Evolutionary conservation across 257 asterid species (phyloP), one percentile per base, ranked within the genome.

Genomic region (Orobanche coerulescens): DNA sequence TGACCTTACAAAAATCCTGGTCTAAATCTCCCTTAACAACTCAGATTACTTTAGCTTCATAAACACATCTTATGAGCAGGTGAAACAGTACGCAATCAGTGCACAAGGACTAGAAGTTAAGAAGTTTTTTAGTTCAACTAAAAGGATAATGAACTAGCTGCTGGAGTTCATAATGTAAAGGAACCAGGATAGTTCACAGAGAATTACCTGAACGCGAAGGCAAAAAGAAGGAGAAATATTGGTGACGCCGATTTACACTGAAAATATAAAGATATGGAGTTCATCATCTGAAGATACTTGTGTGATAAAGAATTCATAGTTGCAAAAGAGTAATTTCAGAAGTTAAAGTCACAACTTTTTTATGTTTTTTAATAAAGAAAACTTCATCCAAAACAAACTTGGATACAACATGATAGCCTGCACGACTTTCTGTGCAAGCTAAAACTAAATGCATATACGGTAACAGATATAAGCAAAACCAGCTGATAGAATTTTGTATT

Each of bases 221-320:
- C 99, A 57, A 93, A 93, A 31, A 90, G 71, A 42, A 93, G 99
- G 73, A 93, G 96, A 81, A 93, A 93, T 79, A 93, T 90, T 33
- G 99, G 99, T 58, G 97, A 73, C 9, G 97, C 97, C n/a, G 99
- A 90, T 90, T 93, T 93, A 78, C 99, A 93, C 99, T 93, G 95
- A 83, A 81, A 77, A 55, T 20, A 36, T 53, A 61, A 52, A 60
- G 16, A 64, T 15, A 70, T 42, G 47, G 25, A 61, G 13, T 59
- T 36, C 43, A 53, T 62, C 36, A 70, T 58, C 44, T 23, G 34
- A 61, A 47, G 50, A 65, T 47, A 57, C 33, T 23, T 39, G 37
- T 51, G 56, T 61, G 56, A 65, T 58, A 40, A 58, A 64, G 23
- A 48, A 61, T 52, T 2, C 9, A 22, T 15, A 9, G 54, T 11